Percentiles rank a stretch among this genome's conserved stretches.
phyloP scores from a whole-genome alignment of 257 asterid genomes.

The Solanum raphanifolium region DNA sequence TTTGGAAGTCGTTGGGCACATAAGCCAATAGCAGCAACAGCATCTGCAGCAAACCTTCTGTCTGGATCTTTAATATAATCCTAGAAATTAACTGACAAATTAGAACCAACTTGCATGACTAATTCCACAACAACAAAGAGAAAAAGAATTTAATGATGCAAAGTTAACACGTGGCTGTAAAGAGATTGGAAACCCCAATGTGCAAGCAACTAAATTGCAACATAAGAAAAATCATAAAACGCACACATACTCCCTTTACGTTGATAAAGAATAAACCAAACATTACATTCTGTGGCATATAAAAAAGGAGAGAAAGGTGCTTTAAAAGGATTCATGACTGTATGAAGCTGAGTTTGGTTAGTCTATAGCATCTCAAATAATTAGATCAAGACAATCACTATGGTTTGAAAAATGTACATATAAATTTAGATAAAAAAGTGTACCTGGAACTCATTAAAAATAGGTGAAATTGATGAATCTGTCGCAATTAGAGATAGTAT shows the following conservation, averaged over 20 bases:
- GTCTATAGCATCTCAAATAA: not conserved
- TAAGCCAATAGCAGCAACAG: constrained; percentile 86
- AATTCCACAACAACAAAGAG: not conserved
- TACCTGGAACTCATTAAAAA: constrained; percentile 96
- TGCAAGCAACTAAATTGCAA: not conserved
- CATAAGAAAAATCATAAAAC: not conserved
- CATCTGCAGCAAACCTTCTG: constrained; percentile 89
- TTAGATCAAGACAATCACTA: not conserved
- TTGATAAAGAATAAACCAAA: not conserved
- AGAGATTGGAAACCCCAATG: not conserved
- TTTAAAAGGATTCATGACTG: not conserved
- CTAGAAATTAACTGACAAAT: constrained; percentile 26
- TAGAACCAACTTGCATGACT: constrained; percentile 17
- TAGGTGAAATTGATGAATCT: constrained; percentile 55
- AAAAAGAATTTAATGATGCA: not conserved
- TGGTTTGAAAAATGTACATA: not conserved
- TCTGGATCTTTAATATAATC: constrained; percentile 93
- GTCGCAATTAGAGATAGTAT: constrained; percentile 79
- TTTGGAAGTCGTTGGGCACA: constrained; percentile 73
- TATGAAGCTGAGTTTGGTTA: not conserved
- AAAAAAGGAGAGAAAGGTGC: not conserved
- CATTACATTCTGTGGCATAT: not conserved
- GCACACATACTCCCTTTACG: not conserved
- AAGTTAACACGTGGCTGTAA: not conserved
- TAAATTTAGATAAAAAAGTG: not conserved